Conservation (phyloP, 169 alveolate species). For the Plasmodium yoelii region DNA sequence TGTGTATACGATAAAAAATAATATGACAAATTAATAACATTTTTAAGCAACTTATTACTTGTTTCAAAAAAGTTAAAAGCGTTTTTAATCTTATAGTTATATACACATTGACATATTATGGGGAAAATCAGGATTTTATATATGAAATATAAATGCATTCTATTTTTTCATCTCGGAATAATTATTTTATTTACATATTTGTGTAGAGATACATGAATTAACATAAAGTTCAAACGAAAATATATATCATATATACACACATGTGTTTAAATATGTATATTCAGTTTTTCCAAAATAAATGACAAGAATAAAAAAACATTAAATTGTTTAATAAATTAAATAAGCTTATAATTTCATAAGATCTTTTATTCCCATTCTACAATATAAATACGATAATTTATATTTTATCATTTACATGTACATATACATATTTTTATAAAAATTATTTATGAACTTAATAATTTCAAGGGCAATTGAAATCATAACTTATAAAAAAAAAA, state of each 20-base stretch:
- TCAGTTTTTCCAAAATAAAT: neutral
- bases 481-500: no score
- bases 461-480: no score
- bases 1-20: slow-evolving; percentile 1
- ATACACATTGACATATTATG: slow-evolving; percentile 71
- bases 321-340: no score
- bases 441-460: no score
- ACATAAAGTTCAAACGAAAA: neutral
- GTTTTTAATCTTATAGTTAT: slow-evolving; percentile 70
- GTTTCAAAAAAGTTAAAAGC: slow-evolving; percentile 36
- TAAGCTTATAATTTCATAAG: no score
- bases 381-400: no score
- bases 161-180: slow-evolving; percentile 25
- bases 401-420: no score
- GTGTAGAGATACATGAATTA: no score
- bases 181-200: neutral
- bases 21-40: neutral
- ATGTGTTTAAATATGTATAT: neutral
- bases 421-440: no score
- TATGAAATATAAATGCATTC: slow-evolving; percentile 18
- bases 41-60: slow-evolving; percentile 19
- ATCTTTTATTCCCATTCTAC: no score
- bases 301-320: no score
- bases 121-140: slow-evolving; percentile 24
- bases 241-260: neutral